These are phyloP conservation scores for Sapria himalayana DNA, from an alignment of 345 rosid genomes.

Conservation along the genomic window DNA sequence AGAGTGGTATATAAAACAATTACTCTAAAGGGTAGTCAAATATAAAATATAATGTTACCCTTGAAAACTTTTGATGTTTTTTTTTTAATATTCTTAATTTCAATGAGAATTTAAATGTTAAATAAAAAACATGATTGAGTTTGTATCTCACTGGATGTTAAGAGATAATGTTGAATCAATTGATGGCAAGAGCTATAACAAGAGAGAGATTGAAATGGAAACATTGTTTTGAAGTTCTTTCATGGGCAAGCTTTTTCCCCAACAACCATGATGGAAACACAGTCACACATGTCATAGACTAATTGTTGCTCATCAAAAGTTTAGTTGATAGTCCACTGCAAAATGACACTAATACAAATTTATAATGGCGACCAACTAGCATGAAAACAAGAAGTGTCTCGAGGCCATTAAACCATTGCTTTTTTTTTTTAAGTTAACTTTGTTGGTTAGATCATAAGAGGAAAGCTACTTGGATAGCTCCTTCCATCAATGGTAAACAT, in stretches of 20 bases:
- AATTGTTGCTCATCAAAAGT: constrained; percentile 80
- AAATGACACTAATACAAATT: constrained; percentile 71
- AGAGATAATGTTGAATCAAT: constrained; percentile 75
- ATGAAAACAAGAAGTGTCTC: constrained; percentile 77
- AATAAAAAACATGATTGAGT: too few relatives aligned
- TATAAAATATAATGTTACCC: too few relatives aligned
- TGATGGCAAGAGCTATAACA: constrained; percentile 28
- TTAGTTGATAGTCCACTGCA: constrained; percentile 89
- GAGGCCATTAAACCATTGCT: constrained; percentile 86
- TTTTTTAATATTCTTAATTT: too few relatives aligned
- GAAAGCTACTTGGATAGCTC: constrained; percentile 85
- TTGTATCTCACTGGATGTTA: constrained; percentile 83
- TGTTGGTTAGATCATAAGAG: constrained; percentile 51
- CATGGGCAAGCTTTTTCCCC: constrained; percentile 78
- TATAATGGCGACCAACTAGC: constrained; percentile 86
- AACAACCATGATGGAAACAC: constrained; percentile 50
- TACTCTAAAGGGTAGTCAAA: too few relatives aligned
- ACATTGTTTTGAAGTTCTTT: constrained; percentile 73
- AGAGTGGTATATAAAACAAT: too few relatives aligned
- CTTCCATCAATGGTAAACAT: constrained; percentile 75
- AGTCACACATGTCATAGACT: constrained; percentile 97
- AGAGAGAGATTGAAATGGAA: constrained; percentile 50
- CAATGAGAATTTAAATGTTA: too few relatives aligned
- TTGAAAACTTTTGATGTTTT: too few relatives aligned
- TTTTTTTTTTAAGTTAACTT: constrained; percentile 69